These are phyloP conservation scores for Coniochaeta sp. DNA, from an alignment of 2,329 filamentous ascomycete genomes.

Conservation along the genomic window DNA sequence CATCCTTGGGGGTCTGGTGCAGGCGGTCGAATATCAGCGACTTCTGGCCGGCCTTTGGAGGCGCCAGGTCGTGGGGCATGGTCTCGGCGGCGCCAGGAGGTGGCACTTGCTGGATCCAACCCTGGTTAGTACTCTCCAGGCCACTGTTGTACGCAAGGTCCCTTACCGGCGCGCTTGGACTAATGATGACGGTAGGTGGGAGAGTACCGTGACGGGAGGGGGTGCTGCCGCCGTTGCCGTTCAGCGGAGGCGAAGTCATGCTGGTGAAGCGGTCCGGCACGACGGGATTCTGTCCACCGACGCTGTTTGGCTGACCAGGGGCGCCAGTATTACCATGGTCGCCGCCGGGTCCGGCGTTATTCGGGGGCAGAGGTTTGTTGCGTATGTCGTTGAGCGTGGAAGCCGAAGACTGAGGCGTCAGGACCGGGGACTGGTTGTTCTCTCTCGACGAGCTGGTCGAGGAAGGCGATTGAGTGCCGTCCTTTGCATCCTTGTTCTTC, in stretches of 20 bases:
- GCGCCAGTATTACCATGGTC: constrained; percentile 28
- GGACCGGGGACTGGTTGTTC: constrained; percentile 51
- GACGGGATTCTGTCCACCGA: constrained; percentile 24
- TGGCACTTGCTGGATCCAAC: constrained; percentile 64
- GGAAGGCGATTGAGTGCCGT: constrained; percentile 75
- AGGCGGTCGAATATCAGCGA: constrained; percentile 82
- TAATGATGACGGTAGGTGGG: constrained; percentile 87
- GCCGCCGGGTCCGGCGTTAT: constrained; percentile 35
- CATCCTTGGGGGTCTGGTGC: constrained; percentile 91
- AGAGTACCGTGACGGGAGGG: constrained; percentile 57
- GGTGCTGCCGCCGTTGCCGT: constrained; percentile 49
- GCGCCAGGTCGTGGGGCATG: constrained; percentile 94
- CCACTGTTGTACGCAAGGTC: not conserved
- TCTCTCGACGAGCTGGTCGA: constrained; percentile 44
- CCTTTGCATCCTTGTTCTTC: constrained; percentile 65
- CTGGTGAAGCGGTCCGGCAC: constrained; percentile 27
- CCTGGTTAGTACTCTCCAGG: constrained; percentile 11
- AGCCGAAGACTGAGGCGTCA: constrained; percentile 83
- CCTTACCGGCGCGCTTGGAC: constrained; percentile 83
- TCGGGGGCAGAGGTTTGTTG: constrained; percentile 68
- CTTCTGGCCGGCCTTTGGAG: constrained; percentile 86
- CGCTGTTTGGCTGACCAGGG: constrained; percentile 23
- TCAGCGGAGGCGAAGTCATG: constrained; percentile 26
- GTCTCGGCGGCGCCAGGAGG: constrained; percentile 92
- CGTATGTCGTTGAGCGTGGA: constrained; percentile 79